Base-by-base conservation (phyloP, 2,329 filamentous ascomycete species). In the Ophiostoma quercus region DNA sequence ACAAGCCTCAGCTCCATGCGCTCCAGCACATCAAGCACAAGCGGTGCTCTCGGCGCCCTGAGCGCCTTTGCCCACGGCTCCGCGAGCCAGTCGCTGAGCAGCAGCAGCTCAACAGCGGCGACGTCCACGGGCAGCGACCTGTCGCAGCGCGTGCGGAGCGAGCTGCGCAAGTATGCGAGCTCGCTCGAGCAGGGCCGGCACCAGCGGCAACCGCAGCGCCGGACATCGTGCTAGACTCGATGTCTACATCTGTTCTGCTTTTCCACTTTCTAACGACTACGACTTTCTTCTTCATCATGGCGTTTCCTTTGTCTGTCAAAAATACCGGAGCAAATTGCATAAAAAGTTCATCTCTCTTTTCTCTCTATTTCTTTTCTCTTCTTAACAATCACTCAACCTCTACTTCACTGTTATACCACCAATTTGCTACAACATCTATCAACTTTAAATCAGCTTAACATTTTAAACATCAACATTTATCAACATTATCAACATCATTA, bases 111-210 rank as follows among this genome's bases (percentile, higher is more conserved):
- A 69, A 79, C 79, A 67, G 83, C 83, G 74, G 86, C 87, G 11
- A 14, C 39, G 39, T 12, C 39, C 6, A 14, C 39, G 8, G 85
- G 39, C 39, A 41, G 8, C 62, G 83, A 85, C 66, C 82, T 96
- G 73, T 93, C 92, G 3, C 88, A 91, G 73, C 90, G 91, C 79
- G 89, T 91, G 37, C 88, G 88, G 75, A 88, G 87, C 79, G 92
- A 96, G 78, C 86, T 97, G 47, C 88, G 90, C 77, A 90, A 90
- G 74, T 97, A 97, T 79, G 91, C 92, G 74, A 91, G 90, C 77
- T 92, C 91, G 1, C 97, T 97, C 78, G 94, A 97, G 79, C 91
- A 93, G 74, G 89, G 90, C 71, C 86, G 91, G 72, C 77, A 83
- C 69, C 84, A 86, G 75, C 84, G 90, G 70, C 85, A 92, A 72